These are phyloP conservation scores for Tetracladium setigerum DNA, from an alignment of 495 filamentous ascomycete genomes.

Conservation along the genomic window DNA sequence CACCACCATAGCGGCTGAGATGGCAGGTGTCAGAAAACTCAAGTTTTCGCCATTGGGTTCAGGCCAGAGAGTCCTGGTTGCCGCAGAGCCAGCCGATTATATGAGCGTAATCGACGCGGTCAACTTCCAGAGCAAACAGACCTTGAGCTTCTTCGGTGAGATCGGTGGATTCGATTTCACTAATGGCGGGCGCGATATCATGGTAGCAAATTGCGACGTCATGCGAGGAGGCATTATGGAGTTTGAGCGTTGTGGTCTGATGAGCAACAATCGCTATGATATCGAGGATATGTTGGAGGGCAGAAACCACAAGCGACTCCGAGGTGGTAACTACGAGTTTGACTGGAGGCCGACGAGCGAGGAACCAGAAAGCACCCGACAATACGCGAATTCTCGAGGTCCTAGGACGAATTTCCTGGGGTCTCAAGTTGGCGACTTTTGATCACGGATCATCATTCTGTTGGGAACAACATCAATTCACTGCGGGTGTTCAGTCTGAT, in stretches of 20 bases:
- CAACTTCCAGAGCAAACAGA: conserved; percentile 60
- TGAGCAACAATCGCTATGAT: conserved; percentile 33
- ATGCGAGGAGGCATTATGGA: conserved; percentile 75
- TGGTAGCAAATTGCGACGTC: conserved; percentile 67
- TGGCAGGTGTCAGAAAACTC: conserved; percentile 71
- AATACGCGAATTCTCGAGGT: too few relatives aligned
- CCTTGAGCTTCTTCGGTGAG: conserved; percentile 79
- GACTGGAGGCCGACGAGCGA: too few relatives aligned
- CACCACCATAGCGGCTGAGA: conserved; percentile 59
- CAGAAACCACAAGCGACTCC: too few relatives aligned
- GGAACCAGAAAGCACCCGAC: too few relatives aligned
- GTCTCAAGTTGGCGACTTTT: too few relatives aligned
- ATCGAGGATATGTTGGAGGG: too few relatives aligned
- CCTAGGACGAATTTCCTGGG: too few relatives aligned
- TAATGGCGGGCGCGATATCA: conserved; percentile 62
- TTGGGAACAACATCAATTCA: too few relatives aligned
- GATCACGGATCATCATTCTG: too few relatives aligned
- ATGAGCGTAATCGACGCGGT: conserved; percentile 71
- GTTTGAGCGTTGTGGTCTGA: conserved; percentile 51
- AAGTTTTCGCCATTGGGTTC: conserved; percentile 74
- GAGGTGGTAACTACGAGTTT: too few relatives aligned
- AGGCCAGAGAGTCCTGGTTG: conserved; percentile 65
- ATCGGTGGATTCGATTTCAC: conserved; percentile 70
- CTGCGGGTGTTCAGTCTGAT: too few relatives aligned
- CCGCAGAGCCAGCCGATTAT: conserved; percentile 79